phyloP scores from a whole-genome alignment of 805 yeast species.

The Candida argentea region DNA sequence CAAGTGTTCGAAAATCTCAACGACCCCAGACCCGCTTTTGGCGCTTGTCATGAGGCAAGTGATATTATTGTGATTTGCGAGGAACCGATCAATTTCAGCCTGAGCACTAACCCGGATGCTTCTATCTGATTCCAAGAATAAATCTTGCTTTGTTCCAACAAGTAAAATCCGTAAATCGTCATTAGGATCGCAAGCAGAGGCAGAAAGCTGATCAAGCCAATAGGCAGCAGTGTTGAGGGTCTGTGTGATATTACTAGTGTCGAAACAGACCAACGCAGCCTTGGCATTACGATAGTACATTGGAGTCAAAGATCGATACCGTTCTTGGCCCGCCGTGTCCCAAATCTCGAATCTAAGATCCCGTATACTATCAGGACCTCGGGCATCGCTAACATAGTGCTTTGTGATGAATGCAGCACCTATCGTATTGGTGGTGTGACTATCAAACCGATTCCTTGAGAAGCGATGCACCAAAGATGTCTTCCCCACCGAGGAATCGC shows the following conservation, averaged over 20 bases:
- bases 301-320: slow-evolving; percentile 35
- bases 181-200: slow-evolving; percentile 11
- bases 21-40: slow-evolving; percentile 56
- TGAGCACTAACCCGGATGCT: slow-evolving; percentile 6
- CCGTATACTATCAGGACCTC: slow-evolving; percentile 19
- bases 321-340: slow-evolving; percentile 92
- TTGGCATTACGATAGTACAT: slow-evolving; percentile 36
- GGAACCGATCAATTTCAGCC: too few species aligned
- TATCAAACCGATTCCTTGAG: slow-evolving; percentile 62
- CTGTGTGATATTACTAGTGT: slow-evolving; percentile 41
- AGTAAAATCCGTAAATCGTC: slow-evolving; percentile 29
- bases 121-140: slow-evolving; percentile 29
- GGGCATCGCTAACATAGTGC: slow-evolving; percentile 21
- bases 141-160: slow-evolving; percentile 80
- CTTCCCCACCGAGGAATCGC: slow-evolving; percentile 56
- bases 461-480: slow-evolving; percentile 76
- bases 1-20: slow-evolving; percentile 23
- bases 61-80: slow-evolving; percentile 9
- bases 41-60: slow-evolving; percentile 45
- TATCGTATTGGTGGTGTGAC: slow-evolving; percentile 78
- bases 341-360: slow-evolving; percentile 56
- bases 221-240: slow-evolving; percentile 64
- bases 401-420: slow-evolving; percentile 98
- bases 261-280: slow-evolving; percentile 78
- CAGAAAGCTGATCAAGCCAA: slow-evolving; percentile 77